These are phyloP conservation scores for Venturiaceae sp. DNA, from an alignment of 2,329 filamentous ascomycete genomes.

Conservation along the genomic window DNA sequence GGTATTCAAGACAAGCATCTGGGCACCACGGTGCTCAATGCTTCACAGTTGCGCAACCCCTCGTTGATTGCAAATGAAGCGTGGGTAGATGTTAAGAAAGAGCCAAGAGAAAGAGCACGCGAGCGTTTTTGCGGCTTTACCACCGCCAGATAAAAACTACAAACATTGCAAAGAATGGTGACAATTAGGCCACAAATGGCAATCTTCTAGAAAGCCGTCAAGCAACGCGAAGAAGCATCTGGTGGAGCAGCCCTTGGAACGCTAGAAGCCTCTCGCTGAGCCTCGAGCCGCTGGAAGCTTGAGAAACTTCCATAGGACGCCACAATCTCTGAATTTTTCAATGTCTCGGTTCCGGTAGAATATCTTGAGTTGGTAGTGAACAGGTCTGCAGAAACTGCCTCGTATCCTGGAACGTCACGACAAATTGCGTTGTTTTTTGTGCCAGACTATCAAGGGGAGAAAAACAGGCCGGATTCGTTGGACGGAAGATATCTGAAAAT, in stretches of 20 bases:
- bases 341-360: too few species aligned
- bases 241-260: neutral
- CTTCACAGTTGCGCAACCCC: neutral
- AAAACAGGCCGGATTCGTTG: too few species aligned
- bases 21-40: neutral
- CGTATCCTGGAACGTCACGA: too few species aligned
- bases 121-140: neutral
- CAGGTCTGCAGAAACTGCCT: too few species aligned
- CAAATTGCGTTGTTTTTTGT: too few species aligned
- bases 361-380: too few species aligned
- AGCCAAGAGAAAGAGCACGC: neutral
- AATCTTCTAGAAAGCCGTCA: neutral
- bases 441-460: too few species aligned
- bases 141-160: neutral
- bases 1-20: neutral
- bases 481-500: too few species aligned
- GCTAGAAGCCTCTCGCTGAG: neutral
- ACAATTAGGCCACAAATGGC: neutral
- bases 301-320: too few species aligned
- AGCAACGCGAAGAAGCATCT: neutral
- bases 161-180: neutral
- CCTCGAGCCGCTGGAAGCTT: neutral
- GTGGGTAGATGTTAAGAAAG: neutral
- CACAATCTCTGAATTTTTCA: neutral
- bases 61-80: neutral